Conservation (phyloP, 1,284 basidiomycete genomes). For the Coriolopsis trogii region DNA sequence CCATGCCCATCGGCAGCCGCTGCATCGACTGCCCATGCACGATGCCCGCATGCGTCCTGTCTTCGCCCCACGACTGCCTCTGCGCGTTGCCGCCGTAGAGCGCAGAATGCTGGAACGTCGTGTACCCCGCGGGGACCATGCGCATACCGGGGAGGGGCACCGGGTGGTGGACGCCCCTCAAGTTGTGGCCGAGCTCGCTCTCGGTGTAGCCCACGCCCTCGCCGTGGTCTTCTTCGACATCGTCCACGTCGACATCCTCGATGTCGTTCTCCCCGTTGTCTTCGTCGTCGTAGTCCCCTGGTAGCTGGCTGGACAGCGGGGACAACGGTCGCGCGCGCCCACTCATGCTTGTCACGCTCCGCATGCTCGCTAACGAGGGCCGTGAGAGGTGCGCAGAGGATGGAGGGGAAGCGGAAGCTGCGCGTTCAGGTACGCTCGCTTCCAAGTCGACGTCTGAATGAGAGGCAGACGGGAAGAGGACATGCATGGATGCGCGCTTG, state of each 20-base stretch:
- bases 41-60: constrained; percentile 16
- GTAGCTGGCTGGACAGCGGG: constrained; percentile 23
- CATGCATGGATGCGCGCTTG: constrained; percentile 19
- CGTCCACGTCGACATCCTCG: constrained; percentile 1
- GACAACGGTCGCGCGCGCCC: constrained; percentile 20
- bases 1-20: constrained; percentile 23
- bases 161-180: constrained; percentile 8
- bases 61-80: constrained; percentile 2
- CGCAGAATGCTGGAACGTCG: constrained; percentile 21
- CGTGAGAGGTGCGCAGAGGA: constrained; percentile 8
- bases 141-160: constrained; percentile 23
- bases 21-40: constrained; percentile 19
- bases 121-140: constrained; percentile 21
- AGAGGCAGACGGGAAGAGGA: constrained; percentile 14
- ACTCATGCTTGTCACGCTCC: not conserved
- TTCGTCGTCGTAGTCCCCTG: not conserved
- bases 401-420: constrained; percentile 13
- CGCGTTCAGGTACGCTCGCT: not conserved
- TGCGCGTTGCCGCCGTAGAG: constrained; percentile 12
- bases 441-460: constrained; percentile 7
- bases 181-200: constrained; percentile 4
- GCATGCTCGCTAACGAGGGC: constrained; percentile 15
- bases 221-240: not conserved
- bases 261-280: constrained; percentile 1
- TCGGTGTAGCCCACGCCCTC: constrained; percentile 1